Base-by-base conservation (phyloP, 2,329 filamentous ascomycete genomes). In the Cytospora piceicola region DNA sequence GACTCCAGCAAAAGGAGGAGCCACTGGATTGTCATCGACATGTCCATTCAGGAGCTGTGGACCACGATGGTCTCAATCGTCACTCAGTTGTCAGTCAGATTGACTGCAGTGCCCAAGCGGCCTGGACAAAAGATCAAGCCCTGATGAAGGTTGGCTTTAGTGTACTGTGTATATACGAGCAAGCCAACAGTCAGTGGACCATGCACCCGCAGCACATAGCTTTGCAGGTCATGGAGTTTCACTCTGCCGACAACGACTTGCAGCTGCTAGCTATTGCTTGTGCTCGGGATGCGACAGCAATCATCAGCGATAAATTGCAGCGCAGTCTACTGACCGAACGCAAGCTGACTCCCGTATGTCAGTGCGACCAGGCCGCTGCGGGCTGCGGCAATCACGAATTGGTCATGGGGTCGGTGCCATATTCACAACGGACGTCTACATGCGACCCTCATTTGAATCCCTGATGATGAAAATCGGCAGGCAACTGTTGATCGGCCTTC, bases 381-480 rank as follows among this genome's bases (percentile, higher is more conserved):
- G 46, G n/a, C 46, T 24, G 46, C 46, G 46, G 46, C 46, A 22
- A n/a, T 22, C 46, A 49, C 46, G 46, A 49, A 24, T 22, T 24
- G 46, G 14, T 49, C 17, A 22, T 49, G 46, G 34, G 46, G 11
- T 49, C n/a, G 46, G 46, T 49, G 24, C 46, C 46, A 49, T 49
- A 49, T 20, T 49, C 17, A n/a, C 20, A n/a, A n/a, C 20, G n/a
- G 24, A 12, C n/a, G 22, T 14, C n/a, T n/a, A 12, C 34, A 36
- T 22, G 24, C 22, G 46, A 24, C n/a, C 42, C 56, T 58, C 56
- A 58, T 49, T 30, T 58, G 17, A 51, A 65, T 61, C 63, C 63
- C 63, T 65, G 63, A 61, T 65, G 63, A 61, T 52, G 58, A 49
- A 55, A 59, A 65, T 65, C 63, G 46, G 63, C 63, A 53, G 54